A percentile compares a stretch with the other conserved stretches of the same genome.
phyloP scores from a whole-genome alignment of 176 grass and related monocot species.

The Lolium rigidum region DNA sequence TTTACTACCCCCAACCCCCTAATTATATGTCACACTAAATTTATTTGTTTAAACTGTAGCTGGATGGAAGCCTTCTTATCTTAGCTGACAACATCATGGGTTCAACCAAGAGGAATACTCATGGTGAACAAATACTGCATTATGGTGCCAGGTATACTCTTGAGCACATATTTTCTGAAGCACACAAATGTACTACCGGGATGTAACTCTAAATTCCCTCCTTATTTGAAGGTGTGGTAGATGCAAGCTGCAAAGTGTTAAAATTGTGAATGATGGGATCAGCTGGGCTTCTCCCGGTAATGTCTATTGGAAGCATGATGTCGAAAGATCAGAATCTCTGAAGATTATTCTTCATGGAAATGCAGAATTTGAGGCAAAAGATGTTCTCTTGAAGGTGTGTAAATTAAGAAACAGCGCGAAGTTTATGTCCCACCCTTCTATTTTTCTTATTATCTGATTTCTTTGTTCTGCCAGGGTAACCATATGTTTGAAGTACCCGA shows the following conservation, averaged over 20 bases:
- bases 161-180: neutral
- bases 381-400: slow-evolving; percentile 75
- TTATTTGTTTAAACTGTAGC: slow-evolving; percentile 55
- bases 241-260: slow-evolving; percentile 76
- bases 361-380: slow-evolving; percentile 90
- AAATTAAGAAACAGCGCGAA: slow-evolving; percentile 10
- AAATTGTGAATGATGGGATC: slow-evolving; percentile 86
- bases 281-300: slow-evolving; percentile 81
- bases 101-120: slow-evolving; percentile 57
- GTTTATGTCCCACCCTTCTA: neutral
- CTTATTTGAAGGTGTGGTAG: slow-evolving; percentile 66
- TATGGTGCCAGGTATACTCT: slow-evolving; percentile 71
- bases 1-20: neutral
- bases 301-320: slow-evolving; percentile 94
- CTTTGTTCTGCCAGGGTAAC: slow-evolving; percentile 62
- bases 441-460: slow-evolving; percentile 41
- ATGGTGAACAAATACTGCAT: slow-evolving; percentile 69
- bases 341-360: slow-evolving; percentile 95
- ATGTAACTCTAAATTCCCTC: slow-evolving; percentile 40
- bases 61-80: slow-evolving; percentile 89
- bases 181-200: slow-evolving; percentile 1
- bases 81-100: slow-evolving; percentile 91
- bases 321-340: slow-evolving; percentile 82
- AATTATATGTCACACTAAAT: neutral
- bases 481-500: slow-evolving; percentile 88